These are phyloP conservation scores for Firmiana major DNA, from an alignment of 345 rosid genomes.

Conservation along the genomic window DNA sequence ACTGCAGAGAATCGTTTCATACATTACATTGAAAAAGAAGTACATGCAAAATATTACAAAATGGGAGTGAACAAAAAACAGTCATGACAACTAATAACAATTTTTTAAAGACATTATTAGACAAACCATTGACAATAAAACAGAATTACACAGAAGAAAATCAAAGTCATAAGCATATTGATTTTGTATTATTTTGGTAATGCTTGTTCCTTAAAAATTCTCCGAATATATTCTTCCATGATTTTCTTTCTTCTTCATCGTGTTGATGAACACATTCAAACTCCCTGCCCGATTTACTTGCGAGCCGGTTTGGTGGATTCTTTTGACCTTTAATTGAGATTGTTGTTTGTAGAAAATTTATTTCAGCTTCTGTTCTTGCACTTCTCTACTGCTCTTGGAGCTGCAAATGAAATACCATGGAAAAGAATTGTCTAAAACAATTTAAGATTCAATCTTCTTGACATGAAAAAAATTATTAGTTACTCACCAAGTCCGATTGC, in stretches of 20 bases:
- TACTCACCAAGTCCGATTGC: constrained; percentile 84
- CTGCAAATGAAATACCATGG: constrained; percentile 29
- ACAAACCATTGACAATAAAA: constrained; percentile 17
- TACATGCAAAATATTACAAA: constrained; percentile 6
- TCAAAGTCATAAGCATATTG: constrained; percentile 9
- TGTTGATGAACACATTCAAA: constrained; percentile 26
- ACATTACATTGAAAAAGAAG: not conserved
- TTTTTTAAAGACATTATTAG: constrained; percentile 10
- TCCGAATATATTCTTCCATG: not conserved
- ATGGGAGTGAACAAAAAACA: not conserved
- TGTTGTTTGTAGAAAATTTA: not conserved
- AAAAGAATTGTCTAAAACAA: no score
- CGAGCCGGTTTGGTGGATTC: constrained; percentile 40
- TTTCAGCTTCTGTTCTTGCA: constrained; percentile 78
- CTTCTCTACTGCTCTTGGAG: constrained; percentile 74
- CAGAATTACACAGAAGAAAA: not conserved
- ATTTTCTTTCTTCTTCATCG: not conserved
- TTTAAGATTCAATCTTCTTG: not conserved
- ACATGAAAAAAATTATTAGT: no score
- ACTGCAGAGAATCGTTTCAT: constrained; percentile 18
- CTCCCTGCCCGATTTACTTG: constrained; percentile 31
- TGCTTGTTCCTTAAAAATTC: constrained; percentile 20
- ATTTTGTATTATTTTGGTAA: constrained; percentile 11
- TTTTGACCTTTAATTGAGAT: not conserved
- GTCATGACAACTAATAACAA: constrained; percentile 16